These are phyloP conservation scores for Fraxinus latifolia DNA, from an alignment of 305 asterid species.

Conservation along the genomic window DNA sequence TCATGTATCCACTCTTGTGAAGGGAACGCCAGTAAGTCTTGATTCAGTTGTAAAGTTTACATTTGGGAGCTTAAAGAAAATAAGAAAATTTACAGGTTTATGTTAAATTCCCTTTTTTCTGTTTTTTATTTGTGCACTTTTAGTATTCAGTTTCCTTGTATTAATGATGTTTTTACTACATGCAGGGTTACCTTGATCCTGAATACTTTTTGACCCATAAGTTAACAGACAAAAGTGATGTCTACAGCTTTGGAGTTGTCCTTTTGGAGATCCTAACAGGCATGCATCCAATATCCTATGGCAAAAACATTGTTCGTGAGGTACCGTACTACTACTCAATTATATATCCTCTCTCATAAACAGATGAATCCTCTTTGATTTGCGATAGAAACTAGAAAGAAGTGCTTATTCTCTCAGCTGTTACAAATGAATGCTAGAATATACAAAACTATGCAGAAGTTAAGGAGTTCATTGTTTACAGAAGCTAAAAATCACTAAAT, in stretches of 20 bases:
- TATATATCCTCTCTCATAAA: background rate
- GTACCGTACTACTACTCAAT: slow-evolving; percentile 27
- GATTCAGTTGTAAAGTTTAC: background rate
- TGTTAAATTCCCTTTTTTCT: background rate
- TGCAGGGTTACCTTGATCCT: slow-evolving; percentile 90
- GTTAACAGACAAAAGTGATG: slow-evolving; percentile 82
- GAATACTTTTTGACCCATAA: slow-evolving; percentile 74
- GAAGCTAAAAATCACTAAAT: background rate
- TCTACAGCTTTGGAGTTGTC: slow-evolving; percentile 84
- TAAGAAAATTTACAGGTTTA: background rate
- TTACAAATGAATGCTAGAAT: background rate
- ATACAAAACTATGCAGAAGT: background rate
- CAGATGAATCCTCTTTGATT: background rate
- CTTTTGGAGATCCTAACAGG: slow-evolving; percentile 81
- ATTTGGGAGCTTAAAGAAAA: background rate
- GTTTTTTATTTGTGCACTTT: background rate
- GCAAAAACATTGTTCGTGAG: slow-evolving; percentile 88
- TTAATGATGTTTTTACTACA: slow-evolving; percentile 12
- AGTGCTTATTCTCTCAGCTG: background rate
- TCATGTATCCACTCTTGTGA: slow-evolving; percentile 45
- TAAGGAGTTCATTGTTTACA: background rate
- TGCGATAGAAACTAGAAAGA: background rate
- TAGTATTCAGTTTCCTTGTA: background rate
- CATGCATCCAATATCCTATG: slow-evolving; percentile 81
- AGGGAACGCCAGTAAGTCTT: slow-evolving; percentile 50